Base-by-base conservation (phyloP, 2,329 filamentous ascomycete genomes). In the Phaeosphaeria sp. region DNA sequence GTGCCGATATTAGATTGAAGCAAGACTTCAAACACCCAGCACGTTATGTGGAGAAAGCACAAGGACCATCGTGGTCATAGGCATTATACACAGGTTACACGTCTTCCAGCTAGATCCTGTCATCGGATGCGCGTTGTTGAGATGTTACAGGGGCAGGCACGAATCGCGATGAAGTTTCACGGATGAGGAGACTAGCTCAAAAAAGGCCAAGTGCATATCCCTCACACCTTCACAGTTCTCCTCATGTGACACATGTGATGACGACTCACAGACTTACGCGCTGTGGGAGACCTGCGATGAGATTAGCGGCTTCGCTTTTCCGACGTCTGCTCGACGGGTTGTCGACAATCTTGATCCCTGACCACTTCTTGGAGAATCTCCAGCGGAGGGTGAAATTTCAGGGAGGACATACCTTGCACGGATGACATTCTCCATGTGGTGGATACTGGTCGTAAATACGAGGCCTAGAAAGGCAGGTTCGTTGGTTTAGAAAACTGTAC, bases 1-100 rank as follows among this genome's bases (percentile, higher is more conserved):
- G 44, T 33, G 25, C 58, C 58, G 58, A 57, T 15, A 55, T 60
- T 55, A 57, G 42, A 57, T 50, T 60, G 53, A 49, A 33, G 36
- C 46, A 18, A 56, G 18, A 33, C 50, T 46, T 50, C 42, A 33
- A 30, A n/a, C 13, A 30, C 44, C 42, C 43, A 43, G 42, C 18
- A 52, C 22, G 42, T 48, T 22, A 46, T 50, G 52, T 22, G 53
- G 53, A 46, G 41, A 46, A 55, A 17, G 30, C 46, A 50, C 46
- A 55, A 50, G 41, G 47, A 25, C 39, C 15, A 39, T 39, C 20
- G 53, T 46, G 17, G 33, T 52, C 52, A 53, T 36, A 15, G n/a
- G 22, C 46, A 10, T 17, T 25, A n/a, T 47, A 21, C 18, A 11
- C 22, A 9, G 15, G 46, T 47, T 27, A 18, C 42, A 44, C 11